phyloP scores from a whole-genome alignment of 2,329 filamentous ascomycete genomes.

The Sclerotinia glacialis region DNA sequence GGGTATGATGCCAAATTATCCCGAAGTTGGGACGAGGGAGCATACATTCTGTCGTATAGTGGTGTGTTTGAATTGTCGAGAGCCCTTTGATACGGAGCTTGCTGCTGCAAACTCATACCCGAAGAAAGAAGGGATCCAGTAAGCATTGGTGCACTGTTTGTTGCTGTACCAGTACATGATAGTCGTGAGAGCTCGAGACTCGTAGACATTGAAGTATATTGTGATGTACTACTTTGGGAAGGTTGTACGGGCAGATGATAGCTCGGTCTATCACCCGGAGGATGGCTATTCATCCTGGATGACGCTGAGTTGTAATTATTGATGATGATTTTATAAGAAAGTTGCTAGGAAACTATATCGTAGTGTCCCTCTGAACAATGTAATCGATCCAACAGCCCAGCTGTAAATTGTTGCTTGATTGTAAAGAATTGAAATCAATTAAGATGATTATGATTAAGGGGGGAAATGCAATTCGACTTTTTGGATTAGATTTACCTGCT shows the following conservation, averaged over 20 bases:
- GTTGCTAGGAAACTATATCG: not conserved
- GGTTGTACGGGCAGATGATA: not conserved
- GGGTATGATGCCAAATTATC: not conserved
- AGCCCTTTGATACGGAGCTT: no score
- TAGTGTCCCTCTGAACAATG: not conserved
- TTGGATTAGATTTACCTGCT: no score
- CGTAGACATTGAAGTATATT: no score
- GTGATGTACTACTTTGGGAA: no score
- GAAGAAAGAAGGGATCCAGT: not conserved
- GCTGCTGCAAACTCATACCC: not conserved
- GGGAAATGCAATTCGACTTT: no score
- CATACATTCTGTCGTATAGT: not conserved
- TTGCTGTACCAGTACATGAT: no score
- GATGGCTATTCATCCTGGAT: not conserved
- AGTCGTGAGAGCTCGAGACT: no score
- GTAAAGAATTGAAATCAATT: slow-evolving; percentile 7
- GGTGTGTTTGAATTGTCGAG: not conserved
- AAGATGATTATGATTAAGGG: not conserved
- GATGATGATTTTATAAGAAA: not conserved
- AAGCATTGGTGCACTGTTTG: not conserved
- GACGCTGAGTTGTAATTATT: not conserved
- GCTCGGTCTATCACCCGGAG: not conserved
- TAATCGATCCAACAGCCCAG: not conserved
- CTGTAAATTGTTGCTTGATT: slow-evolving; percentile 3
- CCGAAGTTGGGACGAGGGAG: not conserved